These are phyloP conservation scores for Macrophomina pseudophaseolina DNA, from an alignment of 2,329 filamentous ascomycete genomes.

Conservation along the genomic window DNA sequence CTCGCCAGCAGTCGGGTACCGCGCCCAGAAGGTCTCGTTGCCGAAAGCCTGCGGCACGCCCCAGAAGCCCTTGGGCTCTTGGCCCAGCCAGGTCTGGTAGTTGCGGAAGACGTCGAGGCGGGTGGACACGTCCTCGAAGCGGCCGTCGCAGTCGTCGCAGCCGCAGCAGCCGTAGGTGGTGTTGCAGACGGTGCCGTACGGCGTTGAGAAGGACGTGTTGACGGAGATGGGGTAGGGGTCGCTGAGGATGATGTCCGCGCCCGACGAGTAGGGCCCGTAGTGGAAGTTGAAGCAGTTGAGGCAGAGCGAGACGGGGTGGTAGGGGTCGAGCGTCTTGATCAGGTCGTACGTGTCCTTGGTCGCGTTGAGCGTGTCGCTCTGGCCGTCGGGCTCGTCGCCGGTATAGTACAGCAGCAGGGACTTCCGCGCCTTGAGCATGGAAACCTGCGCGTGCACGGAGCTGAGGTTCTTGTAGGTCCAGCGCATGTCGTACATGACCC, in stretches of 20 bases:
- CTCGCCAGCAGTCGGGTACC: constrained; percentile 53
- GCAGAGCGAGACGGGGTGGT: constrained; percentile 64
- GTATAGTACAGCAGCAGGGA: constrained; percentile 55
- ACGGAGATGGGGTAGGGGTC: constrained; percentile 66
- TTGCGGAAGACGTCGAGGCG: constrained; percentile 49
- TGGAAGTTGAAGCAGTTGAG: constrained; percentile 69
- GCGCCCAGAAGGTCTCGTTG: constrained; percentile 52
- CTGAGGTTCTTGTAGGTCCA: constrained; percentile 48
- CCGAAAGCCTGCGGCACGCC: constrained; percentile 58
- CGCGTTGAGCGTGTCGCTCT: constrained; percentile 59
- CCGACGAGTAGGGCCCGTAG: constrained; percentile 59
- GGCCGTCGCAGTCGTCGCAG: constrained; percentile 64
- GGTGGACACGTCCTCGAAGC: constrained; percentile 57
- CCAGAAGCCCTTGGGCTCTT: constrained; percentile 53
- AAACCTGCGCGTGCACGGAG: constrained; percentile 45
- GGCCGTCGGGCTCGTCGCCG: constrained; percentile 62
- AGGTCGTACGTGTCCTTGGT: constrained; percentile 50
- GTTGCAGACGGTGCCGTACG: constrained; percentile 63
- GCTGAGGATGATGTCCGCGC: constrained; percentile 64
- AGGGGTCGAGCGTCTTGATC: constrained; percentile 60
- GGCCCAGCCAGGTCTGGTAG: constrained; percentile 50
- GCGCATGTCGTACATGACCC: constrained; percentile 56
- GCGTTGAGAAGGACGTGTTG: constrained; percentile 59
- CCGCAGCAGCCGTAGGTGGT: constrained; percentile 66
- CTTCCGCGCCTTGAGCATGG: constrained; percentile 40